Percentiles rank a stretch among this genome's conserved stretches.
These are phyloP conservation scores for Clavispora phyllophila DNA, from an alignment of 805 yeast genomes.

Conservation along the genomic window DNA sequence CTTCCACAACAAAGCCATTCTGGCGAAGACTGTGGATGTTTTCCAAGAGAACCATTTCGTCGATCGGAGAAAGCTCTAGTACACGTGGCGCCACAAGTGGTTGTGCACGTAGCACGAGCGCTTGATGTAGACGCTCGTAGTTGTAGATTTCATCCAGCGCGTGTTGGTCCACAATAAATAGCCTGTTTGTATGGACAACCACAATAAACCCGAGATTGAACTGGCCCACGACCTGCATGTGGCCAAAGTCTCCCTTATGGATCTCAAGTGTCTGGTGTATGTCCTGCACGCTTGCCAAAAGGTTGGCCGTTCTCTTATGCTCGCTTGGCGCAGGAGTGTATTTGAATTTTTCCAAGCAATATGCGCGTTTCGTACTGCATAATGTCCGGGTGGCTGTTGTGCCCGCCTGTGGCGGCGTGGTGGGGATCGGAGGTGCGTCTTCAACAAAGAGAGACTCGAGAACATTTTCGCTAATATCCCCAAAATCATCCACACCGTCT, in stretches of 20 bases:
- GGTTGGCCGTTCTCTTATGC: not conserved
- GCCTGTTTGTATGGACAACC: slow-evolving; percentile 46
- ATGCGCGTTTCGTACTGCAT: not conserved
- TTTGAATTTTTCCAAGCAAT: not conserved
- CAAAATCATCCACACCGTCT: slow-evolving; percentile 1
- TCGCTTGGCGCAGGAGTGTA: not conserved
- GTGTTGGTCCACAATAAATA: slow-evolving; percentile 93
- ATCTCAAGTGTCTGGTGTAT: slow-evolving; percentile 28
- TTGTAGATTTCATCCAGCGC: slow-evolving; percentile 96
- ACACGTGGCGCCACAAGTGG: slow-evolving; percentile 56
- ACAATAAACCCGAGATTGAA: slow-evolving; percentile 96
- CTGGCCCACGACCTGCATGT: slow-evolving; percentile 85
- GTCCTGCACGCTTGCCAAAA: slow-evolving; percentile 5
- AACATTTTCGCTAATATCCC: not conserved
- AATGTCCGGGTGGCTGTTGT: not conserved
- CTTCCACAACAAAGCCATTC: slow-evolving; percentile 65
- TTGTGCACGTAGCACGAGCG: slow-evolving; percentile 52
- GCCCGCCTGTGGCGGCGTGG: not conserved
- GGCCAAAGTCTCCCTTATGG: slow-evolving; percentile 62
- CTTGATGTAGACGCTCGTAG: slow-evolving; percentile 64
- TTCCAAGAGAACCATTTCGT: slow-evolving; percentile 67
- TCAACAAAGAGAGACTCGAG: not conserved
- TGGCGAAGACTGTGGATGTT: slow-evolving; percentile 50
- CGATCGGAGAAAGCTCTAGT: slow-evolving; percentile 69
- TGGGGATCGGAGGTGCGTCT: not conserved